These are phyloP conservation scores for Tricholoma furcatifolium DNA, from an alignment of 768 basidiomycete genomes.

Conservation along the genomic window DNA sequence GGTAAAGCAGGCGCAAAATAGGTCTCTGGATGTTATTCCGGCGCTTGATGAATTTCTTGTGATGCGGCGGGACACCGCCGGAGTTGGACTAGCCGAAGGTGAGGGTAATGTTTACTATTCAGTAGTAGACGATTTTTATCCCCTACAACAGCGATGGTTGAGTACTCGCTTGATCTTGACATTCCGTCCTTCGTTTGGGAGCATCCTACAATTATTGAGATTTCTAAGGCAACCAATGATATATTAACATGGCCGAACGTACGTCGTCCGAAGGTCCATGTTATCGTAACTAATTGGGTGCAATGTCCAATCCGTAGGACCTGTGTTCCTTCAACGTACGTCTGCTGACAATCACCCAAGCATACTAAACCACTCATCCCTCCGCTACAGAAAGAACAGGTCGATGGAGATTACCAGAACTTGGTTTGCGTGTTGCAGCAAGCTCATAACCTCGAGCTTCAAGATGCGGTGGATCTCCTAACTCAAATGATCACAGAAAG, in stretches of 20 bases:
- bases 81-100: too few species aligned
- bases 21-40: conserved; percentile 8
- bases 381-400: conserved; percentile 29
- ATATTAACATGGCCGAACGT: conserved; percentile 24
- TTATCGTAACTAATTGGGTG: too few species aligned
- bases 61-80: conserved; percentile 16
- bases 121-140: too few species aligned
- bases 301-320: too few species aligned
- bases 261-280: background rate
- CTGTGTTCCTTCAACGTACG: conserved; percentile 4
- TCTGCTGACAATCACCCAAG: background rate
- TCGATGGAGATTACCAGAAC: conserved; percentile 26
- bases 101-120: too few species aligned
- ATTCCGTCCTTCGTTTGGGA: conserved; percentile 18
- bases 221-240: conserved; percentile 19
- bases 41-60: conserved; percentile 17
- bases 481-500: conserved; percentile 20
- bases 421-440: conserved; percentile 24
- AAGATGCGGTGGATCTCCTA: conserved; percentile 22
- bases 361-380: too few species aligned
- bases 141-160: conserved; percentile 21
- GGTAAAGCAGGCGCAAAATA: conserved; percentile 8
- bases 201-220: conserved; percentile 12
- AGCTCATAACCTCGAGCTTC: conserved; percentile 22
- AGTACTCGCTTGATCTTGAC: conserved; percentile 16